Base-by-base conservation (phyloP, 257 asterid species). In the Nicotiana tomentosiformis region DNA sequence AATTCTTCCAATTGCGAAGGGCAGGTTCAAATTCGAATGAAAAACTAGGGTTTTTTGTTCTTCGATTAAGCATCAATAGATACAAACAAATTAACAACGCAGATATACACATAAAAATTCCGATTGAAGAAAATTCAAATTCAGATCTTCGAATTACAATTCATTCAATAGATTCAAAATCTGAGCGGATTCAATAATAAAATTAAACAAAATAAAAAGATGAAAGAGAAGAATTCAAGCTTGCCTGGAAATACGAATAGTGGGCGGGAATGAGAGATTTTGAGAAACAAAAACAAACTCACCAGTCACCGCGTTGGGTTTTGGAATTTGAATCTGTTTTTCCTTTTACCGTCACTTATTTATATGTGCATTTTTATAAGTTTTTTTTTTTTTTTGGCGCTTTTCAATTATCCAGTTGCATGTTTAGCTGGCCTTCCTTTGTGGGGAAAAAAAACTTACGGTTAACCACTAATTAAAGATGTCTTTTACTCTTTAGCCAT, bases 221-320 rank as follows among this genome's bases (percentile, higher is more conserved):
- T 14, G 8, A 15, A 43, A 5, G 15, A 7, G 14, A n/a, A 51
- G 51, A 76, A 76, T 51, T 26, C 7, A 7, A 1, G 23, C 80
- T 76, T 51, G 35, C 64, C 64, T 51, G 64, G 80, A 26, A 39
- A 51, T 76, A 15, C 5, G 33, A 76, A 51, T 26, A 76, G 80
- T 26, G 64, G 12, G 80, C 64, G 80, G 80, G 80, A 76, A 76
- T 76, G 64, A 26, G n/a, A 23, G 7, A 26, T 76, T 76, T 76
- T 76, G 26, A 74, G 78, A 46, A 5, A 37, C 10, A 11, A 70
- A 5, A 70, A n/a, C 35, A 43, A 43, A 46, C 1, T 46, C 58
- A 12, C 26, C 62, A 51, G 14, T 51, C 56, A 12, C 56, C 56
- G 12, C 56, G 15, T 16, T 74, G 16, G 3, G 4, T 26, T 51